These are phyloP conservation scores for Veloporphyrellus conicus DNA, from an alignment of 1,284 basidiomycete genomes.

Conservation along the genomic window DNA sequence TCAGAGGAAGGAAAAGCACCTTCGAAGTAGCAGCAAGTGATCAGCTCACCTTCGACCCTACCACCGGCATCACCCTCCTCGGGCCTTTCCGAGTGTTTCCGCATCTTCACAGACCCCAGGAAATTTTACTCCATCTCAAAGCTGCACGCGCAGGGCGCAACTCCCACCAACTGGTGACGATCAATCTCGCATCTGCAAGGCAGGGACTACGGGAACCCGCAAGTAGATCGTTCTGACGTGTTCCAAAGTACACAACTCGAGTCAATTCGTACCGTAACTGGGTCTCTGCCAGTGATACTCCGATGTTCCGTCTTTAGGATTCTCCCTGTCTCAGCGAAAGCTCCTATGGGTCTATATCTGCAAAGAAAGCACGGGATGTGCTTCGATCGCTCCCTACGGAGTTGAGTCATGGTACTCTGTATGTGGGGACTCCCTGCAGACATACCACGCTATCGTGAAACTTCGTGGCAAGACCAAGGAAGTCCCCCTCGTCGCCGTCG, in stretches of 20 bases:
- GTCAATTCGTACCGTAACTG: conserved; percentile 27
- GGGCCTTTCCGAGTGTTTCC: too few relatives aligned
- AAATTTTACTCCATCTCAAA: too few relatives aligned
- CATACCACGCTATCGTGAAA: conserved; percentile 26
- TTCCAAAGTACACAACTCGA: too few relatives aligned
- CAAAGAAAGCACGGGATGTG: conserved; percentile 28
- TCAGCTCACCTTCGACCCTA: too few relatives aligned
- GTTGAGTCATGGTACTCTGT: conserved; percentile 27
- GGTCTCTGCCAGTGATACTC: conserved; percentile 12
- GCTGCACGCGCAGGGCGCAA: too few relatives aligned
- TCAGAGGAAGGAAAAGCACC: too few relatives aligned
- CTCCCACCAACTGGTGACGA: too few relatives aligned
- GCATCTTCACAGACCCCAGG: too few relatives aligned
- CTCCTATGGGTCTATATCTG: conserved; percentile 24
- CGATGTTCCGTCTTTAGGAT: conserved; percentile 33
- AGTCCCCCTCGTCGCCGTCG: conserved; percentile 25
- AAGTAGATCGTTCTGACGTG: too few relatives aligned
- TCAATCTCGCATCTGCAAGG: conserved; percentile 31
- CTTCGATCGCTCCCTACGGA: conserved; percentile 27
- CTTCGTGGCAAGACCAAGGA: conserved; percentile 22
- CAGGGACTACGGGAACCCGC: too few relatives aligned
- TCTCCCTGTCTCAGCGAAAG: conserved; percentile 33
- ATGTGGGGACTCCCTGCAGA: conserved; percentile 29
- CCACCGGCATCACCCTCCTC: too few relatives aligned
- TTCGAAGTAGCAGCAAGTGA: too few relatives aligned